Base-by-base conservation (phyloP, 306 rosid genomes). In the Trifolium repens region DNA sequence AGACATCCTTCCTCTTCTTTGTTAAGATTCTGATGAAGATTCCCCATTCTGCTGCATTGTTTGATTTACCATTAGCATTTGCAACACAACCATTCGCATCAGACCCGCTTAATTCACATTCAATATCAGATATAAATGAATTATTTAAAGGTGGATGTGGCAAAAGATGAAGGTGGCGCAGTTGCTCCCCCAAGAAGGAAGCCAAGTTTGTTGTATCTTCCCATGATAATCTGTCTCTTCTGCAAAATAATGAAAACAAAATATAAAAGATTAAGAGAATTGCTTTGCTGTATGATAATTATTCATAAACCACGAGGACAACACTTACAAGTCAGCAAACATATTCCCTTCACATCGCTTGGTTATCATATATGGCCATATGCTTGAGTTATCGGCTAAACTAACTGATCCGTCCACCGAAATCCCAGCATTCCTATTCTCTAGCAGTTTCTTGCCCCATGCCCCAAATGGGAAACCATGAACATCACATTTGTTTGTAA, bases 281-380 rank as follows among this genome's bases (percentile, higher is more conserved):
- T 27, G 74, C 46, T 66, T 47, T 47, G 64, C 37, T 7, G 72
- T 11, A 63, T 22, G 66, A 67, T 42, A 50, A 72, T 52, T 67
- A 57, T 61, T 54, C 16, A 47, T 55, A 63, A 73, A 69, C 52
- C 34, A 49, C 54, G 46, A 32, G 53, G 67, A 77, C 22, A 75
- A 67, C 43, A 81, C 99, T 85, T 88, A 94, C 99, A 94, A 22
- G 34, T 92, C 90, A 10, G 93, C 99, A 80, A 82, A 94, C 76
- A 90, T 89, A 71, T 90, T 89, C 57, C 99, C 99, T 53, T 75
- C 75, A 74, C 99, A 92, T 49, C 96, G 82, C 75, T 85, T 92
- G 55, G 85, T 86, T 82, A 94, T 85, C 78, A 89, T 75, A 79
- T 88, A 94, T 26, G 99, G 99, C 99, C 97, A 94, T 76, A 90